These are phyloP conservation scores for Thermothielavioides terrestris DNA, from an alignment of 495 filamentous ascomycete genomes.

Conservation along the genomic window DNA sequence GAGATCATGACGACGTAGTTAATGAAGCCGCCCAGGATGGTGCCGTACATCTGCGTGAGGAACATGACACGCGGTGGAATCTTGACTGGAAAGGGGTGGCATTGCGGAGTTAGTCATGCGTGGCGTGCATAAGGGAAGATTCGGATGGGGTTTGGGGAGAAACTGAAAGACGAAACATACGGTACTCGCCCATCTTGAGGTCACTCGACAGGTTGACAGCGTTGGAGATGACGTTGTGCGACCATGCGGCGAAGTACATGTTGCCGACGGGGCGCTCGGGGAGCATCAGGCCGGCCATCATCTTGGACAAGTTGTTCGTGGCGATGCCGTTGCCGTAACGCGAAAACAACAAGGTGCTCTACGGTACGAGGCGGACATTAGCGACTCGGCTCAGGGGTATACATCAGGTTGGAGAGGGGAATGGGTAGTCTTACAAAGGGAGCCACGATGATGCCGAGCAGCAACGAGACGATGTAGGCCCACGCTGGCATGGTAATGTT, in stretches of 20 bases:
- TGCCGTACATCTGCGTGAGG: slow-evolving; percentile 34
- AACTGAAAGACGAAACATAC: slow-evolving; percentile 5
- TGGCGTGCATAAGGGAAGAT: too few relatives aligned
- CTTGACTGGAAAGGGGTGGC: too few relatives aligned
- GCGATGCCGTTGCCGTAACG: slow-evolving; percentile 31
- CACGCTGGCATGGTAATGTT: slow-evolving; percentile 46
- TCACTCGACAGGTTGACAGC: slow-evolving; percentile 24
- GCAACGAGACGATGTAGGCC: slow-evolving; percentile 47
- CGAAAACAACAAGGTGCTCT: slow-evolving; percentile 26
- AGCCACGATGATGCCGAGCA: slow-evolving; percentile 27
- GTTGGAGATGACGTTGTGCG: slow-evolving; percentile 16
- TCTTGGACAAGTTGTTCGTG: slow-evolving; percentile 34
- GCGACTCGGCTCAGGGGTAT: too few relatives aligned
- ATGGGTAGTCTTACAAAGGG: slow-evolving; percentile 22
- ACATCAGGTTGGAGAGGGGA: not conserved
- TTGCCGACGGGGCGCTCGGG: slow-evolving; percentile 32
- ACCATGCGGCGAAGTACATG: slow-evolving; percentile 30
- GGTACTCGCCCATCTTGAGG: slow-evolving; percentile 29
- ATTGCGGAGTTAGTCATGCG: not conserved
- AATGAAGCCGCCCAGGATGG: slow-evolving; percentile 33
- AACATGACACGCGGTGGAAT: slow-evolving; percentile 36
- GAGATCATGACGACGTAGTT: slow-evolving; percentile 37
- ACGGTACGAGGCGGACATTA: not conserved
- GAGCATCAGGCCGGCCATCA: slow-evolving; percentile 28
- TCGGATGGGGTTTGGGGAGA: too few relatives aligned